phyloP scores from a whole-genome alignment of 352 stramenopile species.

The Globisporangium solare region DNA sequence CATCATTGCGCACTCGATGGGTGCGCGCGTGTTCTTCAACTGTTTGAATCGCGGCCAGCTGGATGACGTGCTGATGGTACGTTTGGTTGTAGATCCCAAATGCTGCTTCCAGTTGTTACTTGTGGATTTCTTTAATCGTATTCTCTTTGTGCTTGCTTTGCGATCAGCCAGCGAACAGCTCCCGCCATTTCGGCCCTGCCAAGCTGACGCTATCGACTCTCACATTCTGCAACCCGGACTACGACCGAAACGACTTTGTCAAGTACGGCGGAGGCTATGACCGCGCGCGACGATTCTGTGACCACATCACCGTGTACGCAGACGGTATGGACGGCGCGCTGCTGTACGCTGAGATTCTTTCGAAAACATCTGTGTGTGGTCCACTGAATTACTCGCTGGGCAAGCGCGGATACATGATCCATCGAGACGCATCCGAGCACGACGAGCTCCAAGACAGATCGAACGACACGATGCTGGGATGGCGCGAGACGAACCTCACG shows the following conservation, averaged over 20 bases:
- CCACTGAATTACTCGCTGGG: constrained; percentile 51
- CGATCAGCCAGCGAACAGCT: constrained; percentile 2
- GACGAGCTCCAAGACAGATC: constrained; percentile 19
- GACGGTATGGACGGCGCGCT: constrained; percentile 69
- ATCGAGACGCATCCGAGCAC: constrained; percentile 25
- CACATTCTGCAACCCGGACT: constrained; percentile 80
- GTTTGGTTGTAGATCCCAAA: too few species aligned
- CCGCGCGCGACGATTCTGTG: constrained; percentile 44
- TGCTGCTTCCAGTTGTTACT: too few species aligned
- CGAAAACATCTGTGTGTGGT: constrained; percentile 31
- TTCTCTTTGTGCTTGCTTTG: neutral
- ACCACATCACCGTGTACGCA: constrained; percentile 69
- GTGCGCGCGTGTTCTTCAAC: constrained; percentile 53
- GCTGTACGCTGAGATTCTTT: constrained; percentile 64
- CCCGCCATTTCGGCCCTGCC: constrained; percentile 1
- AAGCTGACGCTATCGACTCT: constrained; percentile 47
- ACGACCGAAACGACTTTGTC: constrained; percentile 56
- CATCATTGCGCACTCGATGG: constrained; percentile 67
- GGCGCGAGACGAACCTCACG: constrained; percentile 34
- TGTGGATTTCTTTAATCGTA: neutral
- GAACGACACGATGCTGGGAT: constrained; percentile 30
- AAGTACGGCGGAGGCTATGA: constrained; percentile 55
- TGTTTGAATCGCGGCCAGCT: constrained; percentile 37
- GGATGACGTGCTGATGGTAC: constrained; percentile 40
- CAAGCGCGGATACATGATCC: constrained; percentile 46